Base-by-base conservation (phyloP, 139 green algal genomes). In the Nannochloris sp. region DNA sequence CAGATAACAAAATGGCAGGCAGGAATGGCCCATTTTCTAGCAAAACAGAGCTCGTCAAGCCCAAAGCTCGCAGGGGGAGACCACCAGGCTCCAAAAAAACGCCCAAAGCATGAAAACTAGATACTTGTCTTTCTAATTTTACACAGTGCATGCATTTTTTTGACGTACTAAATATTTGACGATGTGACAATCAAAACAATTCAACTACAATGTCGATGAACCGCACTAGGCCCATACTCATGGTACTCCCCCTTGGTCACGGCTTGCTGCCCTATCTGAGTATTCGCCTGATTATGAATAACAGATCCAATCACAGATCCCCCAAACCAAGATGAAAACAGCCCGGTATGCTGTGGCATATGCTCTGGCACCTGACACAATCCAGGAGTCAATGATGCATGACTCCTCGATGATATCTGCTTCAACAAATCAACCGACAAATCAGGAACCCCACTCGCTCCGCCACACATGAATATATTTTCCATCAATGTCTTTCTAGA, bases 231-330 rank as follows among this genome's bases (percentile, higher is more conserved):
- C 4, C 89, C 89, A 5, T 49, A 49, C 63, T 95, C 89, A 6
- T 95, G 84, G 62, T 96, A 96, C 3, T 96, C 89, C 0, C 46
- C 63, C 59, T 95, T 94, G 17, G 72, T 85, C 17, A 72, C 49
- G n/a, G 53, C 14, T 37, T 58, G 61, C 9, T 56, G 43, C 30
- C 16, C 20, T 23, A 95, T 71, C 31, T 89, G 77, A 36, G 91
- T 86, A 30, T 71, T 79, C 44, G 94, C 84, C 2, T 53, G 46
- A 23, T 20, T 28, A 79, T 59, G 29, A 86, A 87, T 30, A 23
- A 91, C 75, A 55, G 89, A 88, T 2, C 87, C 85, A 53, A 97
- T 69, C 16, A 96, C 82, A 4, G 89, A 85, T 11, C 87, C 90
- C 9, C 90, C 90, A 65, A 93, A 75, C 89, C 89, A 97, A 3